These are phyloP conservation scores for Penicillium ochrochloron DNA, from an alignment of 495 filamentous ascomycete species.

Conservation along the genomic window DNA sequence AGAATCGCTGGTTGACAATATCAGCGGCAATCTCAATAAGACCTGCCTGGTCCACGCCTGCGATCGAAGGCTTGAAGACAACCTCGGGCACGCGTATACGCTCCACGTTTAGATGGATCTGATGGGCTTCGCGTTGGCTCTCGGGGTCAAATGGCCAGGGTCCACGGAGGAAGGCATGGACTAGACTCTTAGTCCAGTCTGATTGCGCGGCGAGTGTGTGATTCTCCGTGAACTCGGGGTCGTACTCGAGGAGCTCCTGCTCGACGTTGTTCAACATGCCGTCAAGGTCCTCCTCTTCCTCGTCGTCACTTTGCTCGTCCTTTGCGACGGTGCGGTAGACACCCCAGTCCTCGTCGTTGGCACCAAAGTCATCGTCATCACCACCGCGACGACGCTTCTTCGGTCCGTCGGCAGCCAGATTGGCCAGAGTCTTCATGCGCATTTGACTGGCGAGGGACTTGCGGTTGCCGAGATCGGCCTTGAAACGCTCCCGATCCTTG, in stretches of 20 bases:
- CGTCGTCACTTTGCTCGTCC: constrained; percentile 73
- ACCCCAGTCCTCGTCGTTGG: constrained; percentile 96
- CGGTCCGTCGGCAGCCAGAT: constrained; percentile 89
- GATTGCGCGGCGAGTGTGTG: constrained; percentile 88
- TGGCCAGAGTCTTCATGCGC: constrained; percentile 98
- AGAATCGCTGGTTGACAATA: constrained; percentile 79
- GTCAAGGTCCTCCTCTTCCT: constrained; percentile 85
- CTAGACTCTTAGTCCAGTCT: constrained; percentile 89
- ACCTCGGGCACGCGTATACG: constrained; percentile 95
- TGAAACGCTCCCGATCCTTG: constrained; percentile 89
- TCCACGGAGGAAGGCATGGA: constrained; percentile 88
- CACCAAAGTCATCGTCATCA: constrained; percentile 91
- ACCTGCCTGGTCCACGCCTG: constrained; percentile 92
- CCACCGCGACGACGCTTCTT: constrained; percentile 79
- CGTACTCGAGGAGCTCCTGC: constrained; percentile 80
- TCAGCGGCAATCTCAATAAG: constrained; percentile 86
- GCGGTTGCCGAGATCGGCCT: constrained; percentile 90
- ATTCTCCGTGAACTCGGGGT: constrained; percentile 85
- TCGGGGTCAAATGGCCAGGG: constrained; percentile 83
- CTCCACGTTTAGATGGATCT: constrained; percentile 95
- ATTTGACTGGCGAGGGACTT: constrained; percentile 95
- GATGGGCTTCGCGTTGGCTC: constrained; percentile 78
- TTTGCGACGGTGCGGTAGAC: constrained; percentile 91
- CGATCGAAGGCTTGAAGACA: constrained; percentile 92
- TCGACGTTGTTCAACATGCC: constrained; percentile 74